Conservation (phyloP, 805 yeast species). For the Wickerhamiella qilinensis region DNA sequence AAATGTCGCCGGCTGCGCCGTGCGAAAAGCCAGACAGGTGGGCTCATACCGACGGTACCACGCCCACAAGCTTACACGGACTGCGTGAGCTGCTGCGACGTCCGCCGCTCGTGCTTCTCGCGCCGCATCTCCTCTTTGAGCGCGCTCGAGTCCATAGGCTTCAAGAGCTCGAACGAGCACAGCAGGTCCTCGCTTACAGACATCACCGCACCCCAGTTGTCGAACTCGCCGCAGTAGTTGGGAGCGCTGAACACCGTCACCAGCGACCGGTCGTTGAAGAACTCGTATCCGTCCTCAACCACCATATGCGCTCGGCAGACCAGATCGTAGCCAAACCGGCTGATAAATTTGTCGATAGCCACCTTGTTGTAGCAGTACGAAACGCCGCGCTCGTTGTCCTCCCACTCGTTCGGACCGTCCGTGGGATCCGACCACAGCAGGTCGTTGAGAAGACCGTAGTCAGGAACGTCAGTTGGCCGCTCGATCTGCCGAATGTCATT, state of each 20-base stretch:
- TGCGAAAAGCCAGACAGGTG: too few species aligned
- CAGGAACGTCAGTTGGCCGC: constrained; percentile 78
- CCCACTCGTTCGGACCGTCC: constrained; percentile 72
- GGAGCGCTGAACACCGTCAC: constrained; percentile 67
- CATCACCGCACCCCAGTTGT: constrained; percentile 98
- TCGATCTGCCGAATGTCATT: constrained; percentile 62
- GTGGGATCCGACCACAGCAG: constrained; percentile 77
- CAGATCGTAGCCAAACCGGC: constrained; percentile 61
- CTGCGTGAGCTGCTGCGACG: neutral
- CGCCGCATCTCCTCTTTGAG: constrained; percentile 87
- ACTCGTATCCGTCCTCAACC: constrained; percentile 67
- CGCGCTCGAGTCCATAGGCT: constrained; percentile 86
- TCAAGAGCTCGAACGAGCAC: constrained; percentile 83
- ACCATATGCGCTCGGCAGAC: constrained; percentile 85
- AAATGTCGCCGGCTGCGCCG: too few species aligned
- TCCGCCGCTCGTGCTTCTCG: constrained; percentile 75
- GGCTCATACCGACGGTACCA: too few species aligned
- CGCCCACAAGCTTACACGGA: neutral
- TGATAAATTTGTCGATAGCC: constrained; percentile 61
- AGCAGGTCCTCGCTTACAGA: constrained; percentile 82
- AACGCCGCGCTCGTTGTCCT: constrained; percentile 74
- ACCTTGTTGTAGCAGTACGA: constrained; percentile 65
- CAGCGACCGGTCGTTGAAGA: constrained; percentile 52
- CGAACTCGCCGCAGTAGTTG: constrained; percentile 68
- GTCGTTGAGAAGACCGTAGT: constrained; percentile 63